Conservation (phyloP, 805 yeast genomes). For the Candida koratica region DNA sequence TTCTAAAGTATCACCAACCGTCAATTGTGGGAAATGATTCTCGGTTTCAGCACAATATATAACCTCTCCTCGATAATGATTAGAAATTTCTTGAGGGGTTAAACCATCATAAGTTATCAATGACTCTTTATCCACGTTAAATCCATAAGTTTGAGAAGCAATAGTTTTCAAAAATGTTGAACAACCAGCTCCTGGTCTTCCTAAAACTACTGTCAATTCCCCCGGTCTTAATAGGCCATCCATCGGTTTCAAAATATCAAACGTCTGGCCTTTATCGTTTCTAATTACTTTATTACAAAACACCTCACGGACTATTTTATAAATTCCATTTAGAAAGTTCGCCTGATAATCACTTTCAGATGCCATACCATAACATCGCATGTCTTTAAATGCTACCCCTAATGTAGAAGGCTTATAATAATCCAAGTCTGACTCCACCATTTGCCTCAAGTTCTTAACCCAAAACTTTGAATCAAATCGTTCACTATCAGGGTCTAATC, state of each 20-base stretch:
- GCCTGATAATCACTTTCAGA: conserved; percentile 66
- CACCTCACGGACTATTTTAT: conserved; percentile 21
- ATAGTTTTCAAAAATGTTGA: conserved; percentile 39
- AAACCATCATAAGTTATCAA: conserved; percentile 34
- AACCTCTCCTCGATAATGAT: conserved; percentile 35
- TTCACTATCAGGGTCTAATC: conserved; percentile 56
- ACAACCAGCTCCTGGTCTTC: conserved; percentile 43
- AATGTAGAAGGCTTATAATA: conserved; percentile 58
- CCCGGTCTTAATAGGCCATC: conserved; percentile 31
- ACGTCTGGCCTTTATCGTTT: conserved; percentile 12
- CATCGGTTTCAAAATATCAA: conserved; percentile 22
- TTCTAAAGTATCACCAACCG: conserved; percentile 53
- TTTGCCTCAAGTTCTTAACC: conserved; percentile 60
- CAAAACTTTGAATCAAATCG: conserved; percentile 58
- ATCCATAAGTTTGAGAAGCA: conserved; percentile 37
- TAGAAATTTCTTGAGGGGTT: conserved; percentile 24
- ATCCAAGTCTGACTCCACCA: conserved; percentile 53
- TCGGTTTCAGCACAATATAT: conserved; percentile 52
- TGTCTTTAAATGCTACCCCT: conserved; percentile 55
- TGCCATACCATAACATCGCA: conserved; percentile 63
- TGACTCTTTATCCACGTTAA: conserved; percentile 31
- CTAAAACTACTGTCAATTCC: conserved; percentile 38
- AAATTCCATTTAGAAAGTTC: conserved; percentile 45
- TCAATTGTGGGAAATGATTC: conserved; percentile 52
- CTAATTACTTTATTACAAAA: conserved; percentile 17